Percentiles rank a stretch among this genome's conserved stretches.
These are phyloP conservation scores for Cenchrus fungigraminus DNA, from an alignment of 176 grass and related monocot genomes.

Conservation along the genomic window DNA sequence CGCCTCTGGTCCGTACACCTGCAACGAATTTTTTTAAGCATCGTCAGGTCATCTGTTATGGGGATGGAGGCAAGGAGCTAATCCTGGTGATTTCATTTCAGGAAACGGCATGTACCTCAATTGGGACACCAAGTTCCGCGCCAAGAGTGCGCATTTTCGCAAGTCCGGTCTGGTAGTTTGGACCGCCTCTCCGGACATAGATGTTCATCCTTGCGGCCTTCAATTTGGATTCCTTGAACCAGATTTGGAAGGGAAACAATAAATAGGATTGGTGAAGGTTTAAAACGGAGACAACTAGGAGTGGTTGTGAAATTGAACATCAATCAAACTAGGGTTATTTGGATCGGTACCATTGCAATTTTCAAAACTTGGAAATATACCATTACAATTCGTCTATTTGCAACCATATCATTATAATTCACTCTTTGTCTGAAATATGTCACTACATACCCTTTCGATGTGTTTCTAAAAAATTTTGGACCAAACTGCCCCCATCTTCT, in stretches of 20 bases:
- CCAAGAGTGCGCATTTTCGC: constrained; percentile 92
- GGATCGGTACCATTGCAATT: no score
- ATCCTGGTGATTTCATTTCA: neutral
- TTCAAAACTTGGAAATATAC: no score
- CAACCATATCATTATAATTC: no score
- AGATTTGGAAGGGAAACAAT: constrained; percentile 5
- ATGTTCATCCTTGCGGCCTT: constrained; percentile 92
- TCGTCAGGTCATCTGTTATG: constrained; percentile 18
- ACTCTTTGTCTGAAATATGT: no score
- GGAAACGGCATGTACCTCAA: constrained; percentile 61
- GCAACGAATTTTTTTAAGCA: constrained; percentile 37
- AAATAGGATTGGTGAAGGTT: constrained; percentile 38
- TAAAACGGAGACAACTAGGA: constrained; percentile 32
- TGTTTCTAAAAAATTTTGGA: no score
- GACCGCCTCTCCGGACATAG: constrained; percentile 92
- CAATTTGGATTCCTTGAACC: constrained; percentile 80
- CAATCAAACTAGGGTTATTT: constrained; percentile 5
- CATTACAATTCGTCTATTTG: no score
- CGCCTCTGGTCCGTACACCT: constrained; percentile 94
- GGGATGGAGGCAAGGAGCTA: neutral
- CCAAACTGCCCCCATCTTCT: no score
- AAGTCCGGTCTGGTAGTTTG: constrained; percentile 92
- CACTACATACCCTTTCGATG: no score
- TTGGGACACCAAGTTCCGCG: constrained; percentile 74
- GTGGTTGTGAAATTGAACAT: constrained; percentile 32